Percentiles rank a stretch among this genome's conserved stretches.
Evolutionary conservation across 2,329 filamentous ascomycete species (phyloP).

Genomic region (Fusarium pseudoanthophilum): DNA sequence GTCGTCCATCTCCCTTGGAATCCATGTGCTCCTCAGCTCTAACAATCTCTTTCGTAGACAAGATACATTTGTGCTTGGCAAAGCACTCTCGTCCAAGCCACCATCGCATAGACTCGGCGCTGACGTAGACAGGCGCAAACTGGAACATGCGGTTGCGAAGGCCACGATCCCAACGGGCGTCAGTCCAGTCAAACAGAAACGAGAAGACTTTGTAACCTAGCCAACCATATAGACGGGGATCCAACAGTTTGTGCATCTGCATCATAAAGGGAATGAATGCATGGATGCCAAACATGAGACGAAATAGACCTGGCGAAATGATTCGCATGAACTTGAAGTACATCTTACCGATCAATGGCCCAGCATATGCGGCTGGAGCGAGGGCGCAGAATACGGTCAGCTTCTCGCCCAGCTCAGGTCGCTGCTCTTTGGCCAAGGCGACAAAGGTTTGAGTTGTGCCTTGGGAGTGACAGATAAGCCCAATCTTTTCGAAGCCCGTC

Average conservation of each 20-base stretch:
- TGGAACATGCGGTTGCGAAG: constrained; percentile 87
- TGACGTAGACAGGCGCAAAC: constrained; percentile 91
- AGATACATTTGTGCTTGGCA: constrained; percentile 80
- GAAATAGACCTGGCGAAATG: constrained; percentile 80
- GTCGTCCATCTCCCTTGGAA: constrained; percentile 49
- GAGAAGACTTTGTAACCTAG: constrained; percentile 91
- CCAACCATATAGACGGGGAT: constrained; percentile 76
- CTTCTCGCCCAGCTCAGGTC: constrained; percentile 83
- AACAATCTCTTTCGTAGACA: constrained; percentile 79
- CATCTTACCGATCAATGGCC: constrained; percentile 83
- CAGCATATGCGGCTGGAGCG: constrained; percentile 90
- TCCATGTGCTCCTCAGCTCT: constrained; percentile 71
- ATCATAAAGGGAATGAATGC: constrained; percentile 96
- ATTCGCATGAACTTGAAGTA: constrained; percentile 93
- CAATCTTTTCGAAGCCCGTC: constrained; percentile 85
- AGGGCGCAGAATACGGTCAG: constrained; percentile 92
- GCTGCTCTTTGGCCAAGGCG: constrained; percentile 87
- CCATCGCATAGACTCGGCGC: constrained; percentile 91
- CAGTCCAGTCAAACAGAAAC: constrained; percentile 89
- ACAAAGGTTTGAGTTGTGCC: constrained; percentile 91
- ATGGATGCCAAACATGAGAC: constrained; percentile 88
- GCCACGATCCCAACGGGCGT: constrained; percentile 83
- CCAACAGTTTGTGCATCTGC: constrained; percentile 76
- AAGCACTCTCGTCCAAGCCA: constrained; percentile 93
- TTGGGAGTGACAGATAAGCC: constrained; percentile 87